Conservation (phyloP, 192 early-diverging fungal species). For the Martensiomyces pterosporus region DNA sequence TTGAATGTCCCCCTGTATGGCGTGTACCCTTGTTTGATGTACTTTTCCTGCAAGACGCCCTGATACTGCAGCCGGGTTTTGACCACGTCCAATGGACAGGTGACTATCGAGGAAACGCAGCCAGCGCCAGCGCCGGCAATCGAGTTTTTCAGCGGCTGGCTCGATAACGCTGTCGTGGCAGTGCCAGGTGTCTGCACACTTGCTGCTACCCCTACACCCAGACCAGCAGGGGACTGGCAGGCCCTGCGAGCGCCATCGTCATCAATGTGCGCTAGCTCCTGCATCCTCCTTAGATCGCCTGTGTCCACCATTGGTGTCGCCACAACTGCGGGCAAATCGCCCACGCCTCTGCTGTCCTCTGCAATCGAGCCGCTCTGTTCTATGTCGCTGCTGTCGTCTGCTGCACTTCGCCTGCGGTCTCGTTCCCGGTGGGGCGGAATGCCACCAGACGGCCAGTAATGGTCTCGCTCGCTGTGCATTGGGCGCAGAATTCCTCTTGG, state of each 20-base stretch:
- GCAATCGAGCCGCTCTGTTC: no score
- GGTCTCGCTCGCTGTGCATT: slow-evolving; percentile 23
- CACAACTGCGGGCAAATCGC: no score
- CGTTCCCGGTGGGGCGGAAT: slow-evolving; percentile 29
- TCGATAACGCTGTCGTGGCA: neutral
- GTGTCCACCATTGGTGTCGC: no score
- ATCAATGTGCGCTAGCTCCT: no score
- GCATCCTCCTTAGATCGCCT: no score
- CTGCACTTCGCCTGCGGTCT: slow-evolving; percentile 14
- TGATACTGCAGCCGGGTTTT: slow-evolving; percentile 95
- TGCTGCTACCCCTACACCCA: no score
- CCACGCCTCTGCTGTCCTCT: no score
- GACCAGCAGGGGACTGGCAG: no score
- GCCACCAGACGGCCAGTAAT: slow-evolving; percentile 37
- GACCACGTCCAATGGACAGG: slow-evolving; percentile 90
- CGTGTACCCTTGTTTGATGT: slow-evolving; percentile 16
- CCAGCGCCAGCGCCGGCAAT: slow-evolving; percentile 82
- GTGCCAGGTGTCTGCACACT: no score
- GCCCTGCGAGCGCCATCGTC: no score
- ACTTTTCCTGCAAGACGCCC: slow-evolving; percentile 27
- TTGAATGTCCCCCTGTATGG: slow-evolving; percentile 51
- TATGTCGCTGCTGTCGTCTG: neutral
- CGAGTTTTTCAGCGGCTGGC: slow-evolving; percentile 59
- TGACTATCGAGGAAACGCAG: slow-evolving; percentile 74
- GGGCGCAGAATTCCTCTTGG: no score